Percentiles rank a stretch among this genome's conserved stretches.
Conservation (phyloP, 1,139 yeast species). For the Suhomyces maxii region DNA sequence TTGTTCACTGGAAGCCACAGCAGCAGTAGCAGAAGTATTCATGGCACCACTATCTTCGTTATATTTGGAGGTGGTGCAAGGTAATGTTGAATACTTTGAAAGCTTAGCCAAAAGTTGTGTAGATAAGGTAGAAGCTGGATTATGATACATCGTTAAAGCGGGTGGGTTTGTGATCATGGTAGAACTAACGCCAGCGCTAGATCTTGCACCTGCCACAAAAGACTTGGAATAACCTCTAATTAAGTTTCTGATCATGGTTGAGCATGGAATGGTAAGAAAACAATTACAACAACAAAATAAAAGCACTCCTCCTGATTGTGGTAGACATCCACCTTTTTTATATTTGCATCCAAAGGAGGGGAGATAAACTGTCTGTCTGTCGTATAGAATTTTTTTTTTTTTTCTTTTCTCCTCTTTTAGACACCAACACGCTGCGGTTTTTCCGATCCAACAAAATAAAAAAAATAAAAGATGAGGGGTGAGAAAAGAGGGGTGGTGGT, state of each 20-base stretch:
- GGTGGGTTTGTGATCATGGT: constrained; percentile 6
- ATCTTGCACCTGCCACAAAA: constrained; percentile 6
- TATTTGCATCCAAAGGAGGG: constrained; percentile 13
- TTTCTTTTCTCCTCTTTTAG: not conserved
- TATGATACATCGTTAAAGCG: constrained; percentile 34
- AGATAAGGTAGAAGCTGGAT: constrained; percentile 27
- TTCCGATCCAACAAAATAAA: constrained; percentile 10
- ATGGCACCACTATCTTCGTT: constrained; percentile 4
- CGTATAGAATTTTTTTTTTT: constrained; percentile 8
- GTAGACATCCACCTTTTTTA: constrained; percentile 1
- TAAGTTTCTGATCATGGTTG: constrained; percentile 14
- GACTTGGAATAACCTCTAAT: constrained; percentile 9
- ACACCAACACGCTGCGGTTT: constrained; percentile 2
- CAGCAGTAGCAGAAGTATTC: constrained; percentile 1
- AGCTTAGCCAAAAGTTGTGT: constrained; percentile 27
- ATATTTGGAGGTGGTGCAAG: constrained; percentile 22
- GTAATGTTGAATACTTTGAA: constrained; percentile 22
- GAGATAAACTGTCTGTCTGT: constrained; percentile 7
- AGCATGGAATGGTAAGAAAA: not conserved
- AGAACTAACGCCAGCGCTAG: constrained; percentile 4
- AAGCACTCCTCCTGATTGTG: not conserved
- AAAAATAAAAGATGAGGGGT: constrained; percentile 1
- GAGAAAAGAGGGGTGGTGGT: not conserved
- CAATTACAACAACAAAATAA: no score
- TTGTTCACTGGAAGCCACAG: constrained; percentile 4